Evolutionary conservation across 768 basidiomycete genomes (phyloP).

Genomic region (Leccinum rimulosum): DNA sequence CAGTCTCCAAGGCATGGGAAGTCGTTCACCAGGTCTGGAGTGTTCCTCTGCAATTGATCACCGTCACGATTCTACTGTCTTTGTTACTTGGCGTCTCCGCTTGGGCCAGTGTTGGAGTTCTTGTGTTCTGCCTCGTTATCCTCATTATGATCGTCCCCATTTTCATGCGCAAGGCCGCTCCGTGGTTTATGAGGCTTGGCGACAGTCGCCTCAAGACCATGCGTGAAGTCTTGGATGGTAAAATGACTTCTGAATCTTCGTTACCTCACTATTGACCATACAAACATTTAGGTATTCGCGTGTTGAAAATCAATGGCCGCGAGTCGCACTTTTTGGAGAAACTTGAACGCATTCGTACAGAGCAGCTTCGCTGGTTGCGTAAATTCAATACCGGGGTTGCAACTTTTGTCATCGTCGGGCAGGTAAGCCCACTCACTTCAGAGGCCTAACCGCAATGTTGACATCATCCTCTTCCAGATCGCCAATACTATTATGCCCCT

Average conservation of each 20-base stretch:
- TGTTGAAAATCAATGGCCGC: constrained; percentile 30
- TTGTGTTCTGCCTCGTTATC: constrained; percentile 22
- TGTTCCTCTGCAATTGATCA: constrained; percentile 26
- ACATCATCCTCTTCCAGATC: constrained; percentile 10
- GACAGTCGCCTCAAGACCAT: constrained; percentile 29
- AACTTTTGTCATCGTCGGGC: constrained; percentile 26
- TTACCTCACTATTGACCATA: background rate
- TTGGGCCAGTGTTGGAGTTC: constrained; percentile 30
- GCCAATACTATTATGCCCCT: constrained; percentile 32
- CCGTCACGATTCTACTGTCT: constrained; percentile 21
- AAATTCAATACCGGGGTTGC: constrained; percentile 24
- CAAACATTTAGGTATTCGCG: constrained; percentile 19
- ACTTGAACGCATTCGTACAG: constrained; percentile 21
- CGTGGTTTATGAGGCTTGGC: constrained; percentile 27
- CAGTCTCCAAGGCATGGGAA: constrained; percentile 30
- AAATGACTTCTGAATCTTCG: background rate
- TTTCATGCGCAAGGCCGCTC: constrained; percentile 32
- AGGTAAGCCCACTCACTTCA: constrained; percentile 7
- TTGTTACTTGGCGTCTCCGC: constrained; percentile 29
- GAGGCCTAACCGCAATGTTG: background rate
- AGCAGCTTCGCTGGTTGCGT: constrained; percentile 26
- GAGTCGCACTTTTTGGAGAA: constrained; percentile 24
- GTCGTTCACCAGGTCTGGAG: constrained; percentile 27
- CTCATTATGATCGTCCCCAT: constrained; percentile 31
- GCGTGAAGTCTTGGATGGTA: constrained; percentile 30